These are phyloP conservation scores for Lepidium didymum DNA, from an alignment of 345 rosid species.

Conservation along the genomic window DNA sequence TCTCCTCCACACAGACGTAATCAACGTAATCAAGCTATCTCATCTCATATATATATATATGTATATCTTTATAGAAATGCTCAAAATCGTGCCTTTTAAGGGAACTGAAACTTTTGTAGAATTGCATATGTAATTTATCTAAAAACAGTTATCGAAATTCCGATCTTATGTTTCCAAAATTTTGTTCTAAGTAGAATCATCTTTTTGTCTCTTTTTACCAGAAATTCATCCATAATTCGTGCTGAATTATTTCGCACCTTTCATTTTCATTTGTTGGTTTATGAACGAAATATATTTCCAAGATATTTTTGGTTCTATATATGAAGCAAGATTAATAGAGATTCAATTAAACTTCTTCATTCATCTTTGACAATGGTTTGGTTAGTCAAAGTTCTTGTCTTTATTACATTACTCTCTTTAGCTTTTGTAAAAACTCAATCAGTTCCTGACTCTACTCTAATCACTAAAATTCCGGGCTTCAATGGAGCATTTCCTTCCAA, in stretches of 20 bases:
- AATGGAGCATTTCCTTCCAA: conserved; percentile 60
- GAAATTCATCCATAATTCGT: conserved; percentile 2
- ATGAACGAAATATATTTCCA: neutral
- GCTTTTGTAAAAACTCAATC: conserved; percentile 27
- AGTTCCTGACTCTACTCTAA: conserved; percentile 53
- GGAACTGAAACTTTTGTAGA: conserved; percentile 17
- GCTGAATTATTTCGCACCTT: neutral
- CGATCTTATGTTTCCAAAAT: neutral
- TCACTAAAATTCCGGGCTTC: conserved; percentile 69
- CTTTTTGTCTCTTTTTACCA: conserved; percentile 6
- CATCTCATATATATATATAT: neutral
- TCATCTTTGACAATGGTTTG: neutral
- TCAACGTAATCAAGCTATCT: neutral
- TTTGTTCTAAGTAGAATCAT: neutral
- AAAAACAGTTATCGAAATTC: neutral
- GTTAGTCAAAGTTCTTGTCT: neutral
- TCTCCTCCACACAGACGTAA: neutral
- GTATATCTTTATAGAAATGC: conserved; percentile 8
- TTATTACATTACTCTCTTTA: conserved; percentile 5
- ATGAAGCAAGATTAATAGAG: neutral
- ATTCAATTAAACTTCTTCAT: neutral
- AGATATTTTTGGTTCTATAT: neutral
- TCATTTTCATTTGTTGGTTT: neutral
- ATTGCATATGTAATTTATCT: neutral
- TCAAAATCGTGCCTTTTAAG: conserved; percentile 25